Conservation (phyloP, 352 stramenopile genomes). For the Thalassiosira mediterranea region DNA sequence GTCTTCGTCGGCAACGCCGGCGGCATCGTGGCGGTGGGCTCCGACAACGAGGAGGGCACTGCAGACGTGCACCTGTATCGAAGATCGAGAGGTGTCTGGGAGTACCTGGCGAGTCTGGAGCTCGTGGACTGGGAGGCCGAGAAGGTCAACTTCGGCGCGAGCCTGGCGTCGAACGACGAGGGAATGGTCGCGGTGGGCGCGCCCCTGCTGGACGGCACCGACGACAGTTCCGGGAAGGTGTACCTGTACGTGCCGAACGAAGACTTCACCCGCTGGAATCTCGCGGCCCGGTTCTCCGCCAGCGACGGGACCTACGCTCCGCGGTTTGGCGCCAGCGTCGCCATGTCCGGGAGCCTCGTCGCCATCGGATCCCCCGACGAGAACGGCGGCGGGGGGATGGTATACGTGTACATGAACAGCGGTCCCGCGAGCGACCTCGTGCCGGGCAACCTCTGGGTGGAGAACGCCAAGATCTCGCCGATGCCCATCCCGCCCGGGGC, state of each 20-base stretch:
- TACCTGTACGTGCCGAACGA: background rate
- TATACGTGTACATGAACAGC: background rate
- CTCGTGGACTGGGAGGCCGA: background rate
- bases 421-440: background rate
- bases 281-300: background rate
- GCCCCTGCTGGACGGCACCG: background rate
- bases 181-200: background rate
- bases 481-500: background rate
- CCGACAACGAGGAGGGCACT: background rate
- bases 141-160: background rate
- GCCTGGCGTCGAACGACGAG: constrained; percentile 1
- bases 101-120: background rate
- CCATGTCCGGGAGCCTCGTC: background rate
- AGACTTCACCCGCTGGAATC: background rate
- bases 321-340: background rate
- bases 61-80: background rate
- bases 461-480: background rate
- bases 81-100: background rate
- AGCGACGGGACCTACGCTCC: background rate
- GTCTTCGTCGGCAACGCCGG: background rate
- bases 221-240: background rate
- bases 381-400: background rate
- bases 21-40: background rate
- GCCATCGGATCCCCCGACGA: constrained; percentile 12
- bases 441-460: background rate